Evolutionary conservation across 495 filamentous ascomycete species (phyloP).

Genomic region (Penicillium herquei): DNA sequence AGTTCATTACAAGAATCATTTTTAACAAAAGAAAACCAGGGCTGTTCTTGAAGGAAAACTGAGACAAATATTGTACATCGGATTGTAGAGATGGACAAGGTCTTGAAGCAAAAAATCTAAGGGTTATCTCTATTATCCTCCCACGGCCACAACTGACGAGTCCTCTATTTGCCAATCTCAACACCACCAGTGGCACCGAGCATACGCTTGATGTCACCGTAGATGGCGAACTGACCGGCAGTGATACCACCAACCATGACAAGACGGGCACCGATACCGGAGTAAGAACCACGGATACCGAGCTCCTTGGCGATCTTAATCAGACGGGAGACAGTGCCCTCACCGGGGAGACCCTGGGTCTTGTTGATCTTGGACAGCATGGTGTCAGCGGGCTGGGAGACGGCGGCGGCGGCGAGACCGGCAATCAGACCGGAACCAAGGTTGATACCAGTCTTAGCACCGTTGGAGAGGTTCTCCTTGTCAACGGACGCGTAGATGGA

Average conservation of each 20-base stretch:
- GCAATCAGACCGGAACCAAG: slow-evolving; percentile 93
- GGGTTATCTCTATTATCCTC: slow-evolving; percentile 39
- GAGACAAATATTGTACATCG: slow-evolving; percentile 37
- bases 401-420: slow-evolving; percentile 93
- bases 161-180: slow-evolving; percentile 63
- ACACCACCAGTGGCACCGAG: slow-evolving; percentile 74
- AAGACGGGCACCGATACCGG: slow-evolving; percentile 79
- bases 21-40: slow-evolving; percentile 24
- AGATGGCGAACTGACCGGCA: slow-evolving; percentile 96
- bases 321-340: slow-evolving; percentile 85
- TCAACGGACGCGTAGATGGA: slow-evolving; percentile 65
- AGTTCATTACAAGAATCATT: not conserved
- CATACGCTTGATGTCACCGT: slow-evolving; percentile 60
- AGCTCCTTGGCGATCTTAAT: slow-evolving; percentile 97
- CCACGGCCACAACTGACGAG: slow-evolving; percentile 19
- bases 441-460: slow-evolving; percentile 84
- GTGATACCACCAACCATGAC: slow-evolving; percentile 69
- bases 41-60: slow-evolving; percentile 31
- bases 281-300: slow-evolving; percentile 82
- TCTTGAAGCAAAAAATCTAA: slow-evolving; percentile 33
- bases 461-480: slow-evolving; percentile 73
- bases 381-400: slow-evolving; percentile 98
- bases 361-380: slow-evolving; percentile 99
- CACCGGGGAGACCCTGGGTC: slow-evolving; percentile 92
- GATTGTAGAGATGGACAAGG: slow-evolving; percentile 29